These are phyloP conservation scores for Beauveria sp. DNA, from an alignment of 2,329 filamentous ascomycete species.

Conservation along the genomic window DNA sequence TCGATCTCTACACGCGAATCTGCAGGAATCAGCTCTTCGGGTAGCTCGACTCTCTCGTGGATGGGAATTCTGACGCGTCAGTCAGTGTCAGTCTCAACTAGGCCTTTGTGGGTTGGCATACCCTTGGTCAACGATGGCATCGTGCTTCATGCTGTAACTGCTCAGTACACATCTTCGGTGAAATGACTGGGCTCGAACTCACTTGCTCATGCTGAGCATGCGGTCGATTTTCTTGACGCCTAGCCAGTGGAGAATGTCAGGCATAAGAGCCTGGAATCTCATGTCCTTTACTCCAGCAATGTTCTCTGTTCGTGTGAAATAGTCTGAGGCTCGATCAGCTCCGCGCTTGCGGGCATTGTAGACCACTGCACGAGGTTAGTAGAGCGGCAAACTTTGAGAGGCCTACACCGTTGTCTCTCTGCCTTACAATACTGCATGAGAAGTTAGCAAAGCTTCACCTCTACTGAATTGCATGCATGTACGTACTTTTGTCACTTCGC, in stretches of 20 bases:
- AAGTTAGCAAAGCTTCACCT: constrained; percentile 23
- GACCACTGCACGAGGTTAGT: constrained; percentile 35
- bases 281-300: constrained; percentile 95
- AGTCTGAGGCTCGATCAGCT: constrained; percentile 75
- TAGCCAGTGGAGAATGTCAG: constrained; percentile 94
- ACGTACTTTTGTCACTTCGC: constrained; percentile 88
- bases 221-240: constrained; percentile 97
- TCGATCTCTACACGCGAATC: constrained; percentile 98
- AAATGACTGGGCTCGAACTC: constrained; percentile 26
- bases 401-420: background rate
- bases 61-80: constrained; percentile 63
- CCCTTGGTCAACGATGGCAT: constrained; percentile 80
- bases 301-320: constrained; percentile 96
- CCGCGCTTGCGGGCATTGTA: constrained; percentile 79
- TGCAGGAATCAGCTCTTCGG: constrained; percentile 86
- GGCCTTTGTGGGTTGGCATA: constrained; percentile 27
- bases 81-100: constrained; percentile 15
- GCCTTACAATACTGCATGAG: constrained; percentile 2
- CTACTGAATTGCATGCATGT: constrained; percentile 3
- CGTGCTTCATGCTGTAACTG: constrained; percentile 70
- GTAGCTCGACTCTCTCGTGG: constrained; percentile 82
- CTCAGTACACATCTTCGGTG: background rate
- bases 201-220: constrained; percentile 98
- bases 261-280: constrained; percentile 98
- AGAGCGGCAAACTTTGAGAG: background rate